Conservation (phyloP, 495 filamentous ascomycete genomes). For the Immersiella caudata region DNA sequence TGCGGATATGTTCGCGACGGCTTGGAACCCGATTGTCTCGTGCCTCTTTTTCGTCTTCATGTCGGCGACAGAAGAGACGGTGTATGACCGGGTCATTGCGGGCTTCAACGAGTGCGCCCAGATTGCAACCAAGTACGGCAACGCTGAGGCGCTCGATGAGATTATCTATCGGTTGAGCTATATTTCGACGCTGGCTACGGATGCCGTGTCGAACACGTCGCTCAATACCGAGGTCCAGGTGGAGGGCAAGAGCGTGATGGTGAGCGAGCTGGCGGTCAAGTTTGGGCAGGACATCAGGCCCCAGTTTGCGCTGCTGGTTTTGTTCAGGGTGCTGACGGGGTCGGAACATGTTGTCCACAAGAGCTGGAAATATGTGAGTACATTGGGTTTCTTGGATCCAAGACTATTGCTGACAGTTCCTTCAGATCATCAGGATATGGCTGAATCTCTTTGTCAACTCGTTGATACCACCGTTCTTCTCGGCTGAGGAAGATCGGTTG, state of each 20-base stretch:
- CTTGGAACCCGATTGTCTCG: slow-evolving; percentile 92
- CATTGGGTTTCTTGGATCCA: not conserved
- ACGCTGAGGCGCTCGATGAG: slow-evolving; percentile 86
- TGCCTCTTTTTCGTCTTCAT: slow-evolving; percentile 98
- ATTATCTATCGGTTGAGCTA: slow-evolving; percentile 86
- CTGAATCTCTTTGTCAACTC: slow-evolving; percentile 96
- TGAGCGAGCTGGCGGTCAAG: slow-evolving; percentile 95
- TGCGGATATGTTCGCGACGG: slow-evolving; percentile 94
- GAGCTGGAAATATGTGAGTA: slow-evolving; percentile 82
- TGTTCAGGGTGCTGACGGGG: slow-evolving; percentile 85
- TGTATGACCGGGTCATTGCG: slow-evolving; percentile 88
- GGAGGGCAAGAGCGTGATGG: slow-evolving; percentile 93
- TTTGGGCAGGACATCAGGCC: slow-evolving; percentile 94
- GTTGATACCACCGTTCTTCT: slow-evolving; percentile 82
- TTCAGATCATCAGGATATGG: slow-evolving; percentile 82
- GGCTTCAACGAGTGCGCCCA: slow-evolving; percentile 96
- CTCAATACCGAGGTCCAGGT: slow-evolving; percentile 97
- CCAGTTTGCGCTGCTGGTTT: slow-evolving; percentile 87
- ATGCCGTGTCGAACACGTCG: slow-evolving; percentile 73
- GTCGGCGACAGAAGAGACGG: slow-evolving; percentile 96
- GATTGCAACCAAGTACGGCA: slow-evolving; percentile 82
- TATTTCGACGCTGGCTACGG: slow-evolving; percentile 83
- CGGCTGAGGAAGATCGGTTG: slow-evolving; percentile 66
- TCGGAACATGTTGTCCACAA: slow-evolving; percentile 75
- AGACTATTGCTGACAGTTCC: slow-evolving; percentile 29